A percentile compares a stretch with the other conserved stretches of the same genome.
phyloP scores from a whole-genome alignment of 192 early-diverging fungal species.

The Coemansia sp. region DNA sequence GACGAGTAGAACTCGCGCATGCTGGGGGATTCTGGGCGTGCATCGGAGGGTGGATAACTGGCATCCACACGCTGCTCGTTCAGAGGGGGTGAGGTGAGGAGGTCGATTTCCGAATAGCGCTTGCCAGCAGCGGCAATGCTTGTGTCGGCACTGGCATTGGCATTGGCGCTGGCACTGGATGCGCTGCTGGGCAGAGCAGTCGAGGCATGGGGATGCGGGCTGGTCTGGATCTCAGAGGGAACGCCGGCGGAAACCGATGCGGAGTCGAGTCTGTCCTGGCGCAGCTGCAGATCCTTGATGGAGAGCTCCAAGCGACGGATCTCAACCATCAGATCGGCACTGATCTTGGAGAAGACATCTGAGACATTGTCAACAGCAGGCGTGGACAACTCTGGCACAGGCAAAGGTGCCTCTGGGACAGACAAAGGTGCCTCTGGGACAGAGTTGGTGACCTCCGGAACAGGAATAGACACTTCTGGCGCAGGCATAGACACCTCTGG shows the following conservation, averaged over 20 bases:
- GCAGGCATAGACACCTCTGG: background rate
- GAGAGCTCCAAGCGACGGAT: slow-evolving; percentile 42
- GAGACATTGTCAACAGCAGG: slow-evolving; percentile 26
- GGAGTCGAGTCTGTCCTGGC: slow-evolving; percentile 39
- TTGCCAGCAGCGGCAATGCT: background rate
- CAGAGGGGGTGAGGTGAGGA: slow-evolving; percentile 32
- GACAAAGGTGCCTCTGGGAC: too few relatives aligned
- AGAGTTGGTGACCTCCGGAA: too few relatives aligned
- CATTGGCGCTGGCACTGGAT: too few relatives aligned
- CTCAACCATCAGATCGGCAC: slow-evolving; percentile 47
- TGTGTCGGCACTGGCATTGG: background rate
- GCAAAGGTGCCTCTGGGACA: too few relatives aligned
- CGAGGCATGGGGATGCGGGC: too few relatives aligned
- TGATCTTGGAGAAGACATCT: slow-evolving; percentile 44
- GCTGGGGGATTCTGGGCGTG: slow-evolving; percentile 35
- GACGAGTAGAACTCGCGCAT: slow-evolving; percentile 52
- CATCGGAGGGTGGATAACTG: background rate
- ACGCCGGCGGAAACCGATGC: slow-evolving; percentile 6
- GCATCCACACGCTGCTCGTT: background rate
- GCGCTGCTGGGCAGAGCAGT: background rate
- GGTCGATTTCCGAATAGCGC: slow-evolving; percentile 27
- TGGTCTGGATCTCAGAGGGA: background rate
- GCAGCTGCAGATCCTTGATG: slow-evolving; percentile 40
- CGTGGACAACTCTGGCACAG: background rate
- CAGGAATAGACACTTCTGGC: too few relatives aligned